phyloP scores from a whole-genome alignment of 495 filamentous ascomycete genomes.

The Xylona heveae region DNA sequence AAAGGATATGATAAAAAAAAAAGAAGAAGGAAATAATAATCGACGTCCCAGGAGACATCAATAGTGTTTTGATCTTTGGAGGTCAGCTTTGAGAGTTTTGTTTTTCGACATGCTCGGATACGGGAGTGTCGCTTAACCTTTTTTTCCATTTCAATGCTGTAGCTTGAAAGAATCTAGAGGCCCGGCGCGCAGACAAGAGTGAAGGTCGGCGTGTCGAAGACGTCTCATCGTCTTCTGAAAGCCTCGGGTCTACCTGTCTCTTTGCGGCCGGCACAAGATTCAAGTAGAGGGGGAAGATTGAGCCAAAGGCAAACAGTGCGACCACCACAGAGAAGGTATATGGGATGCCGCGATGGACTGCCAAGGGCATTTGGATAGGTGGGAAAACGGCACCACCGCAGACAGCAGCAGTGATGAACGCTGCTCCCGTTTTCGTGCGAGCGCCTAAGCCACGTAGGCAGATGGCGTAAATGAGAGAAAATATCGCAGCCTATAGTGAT shows the following conservation, averaged over 20 bases:
- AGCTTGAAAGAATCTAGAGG: too few relatives aligned
- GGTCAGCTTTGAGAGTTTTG: too few relatives aligned
- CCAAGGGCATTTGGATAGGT: slow-evolving; percentile 27
- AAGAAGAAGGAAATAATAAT: too few relatives aligned
- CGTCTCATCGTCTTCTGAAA: background rate
- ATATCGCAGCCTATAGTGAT: slow-evolving; percentile 22
- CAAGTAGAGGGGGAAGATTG: slow-evolving; percentile 16
- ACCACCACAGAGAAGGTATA: slow-evolving; percentile 20
- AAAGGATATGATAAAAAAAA: too few relatives aligned
- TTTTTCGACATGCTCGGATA: slow-evolving; percentile 2
- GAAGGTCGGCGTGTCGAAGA: background rate
- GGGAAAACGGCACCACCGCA: slow-evolving; percentile 34
- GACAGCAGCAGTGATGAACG: slow-evolving; percentile 30
- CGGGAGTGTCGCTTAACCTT: background rate
- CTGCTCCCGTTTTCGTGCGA: slow-evolving; percentile 35
- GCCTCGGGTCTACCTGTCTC: slow-evolving; percentile 2
- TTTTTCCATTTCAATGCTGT: background rate
- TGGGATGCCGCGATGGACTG: slow-evolving; percentile 24
- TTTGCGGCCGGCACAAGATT: slow-evolving; percentile 7
- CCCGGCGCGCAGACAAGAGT: background rate
- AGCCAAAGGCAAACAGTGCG: slow-evolving; percentile 14
- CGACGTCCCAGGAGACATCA: too few relatives aligned
- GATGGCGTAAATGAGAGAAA: slow-evolving; percentile 40
- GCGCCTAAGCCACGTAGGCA: slow-evolving; percentile 35
- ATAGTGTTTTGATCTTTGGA: too few relatives aligned